These are phyloP conservation scores for Trypanosomatidae sp. DNA, from an alignment of 208 protist genomes.

Conservation along the genomic window DNA sequence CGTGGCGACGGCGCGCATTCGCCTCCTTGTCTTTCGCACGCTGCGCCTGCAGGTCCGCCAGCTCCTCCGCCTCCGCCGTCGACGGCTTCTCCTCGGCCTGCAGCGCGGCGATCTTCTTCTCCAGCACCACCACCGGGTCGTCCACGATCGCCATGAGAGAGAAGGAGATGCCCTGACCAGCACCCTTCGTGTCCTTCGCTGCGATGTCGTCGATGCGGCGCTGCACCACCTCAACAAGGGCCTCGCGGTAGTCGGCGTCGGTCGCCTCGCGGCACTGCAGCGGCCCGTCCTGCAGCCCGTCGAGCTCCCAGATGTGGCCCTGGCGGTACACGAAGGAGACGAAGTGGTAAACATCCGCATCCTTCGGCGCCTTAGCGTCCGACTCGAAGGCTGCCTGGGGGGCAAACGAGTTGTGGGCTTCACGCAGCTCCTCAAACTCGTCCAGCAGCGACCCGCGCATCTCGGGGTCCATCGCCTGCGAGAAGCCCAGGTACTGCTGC, in stretches of 20 bases:
- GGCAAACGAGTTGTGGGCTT: slow-evolving; percentile 97
- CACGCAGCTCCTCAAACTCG: slow-evolving; percentile 86
- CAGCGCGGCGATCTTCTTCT: slow-evolving; percentile 59
- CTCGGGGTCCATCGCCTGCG: slow-evolving; percentile 61
- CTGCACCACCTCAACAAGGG: slow-evolving; percentile 82
- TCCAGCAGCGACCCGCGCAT: slow-evolving; percentile 75
- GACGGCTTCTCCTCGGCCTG: slow-evolving; percentile 50
- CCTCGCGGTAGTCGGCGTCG: slow-evolving; percentile 62
- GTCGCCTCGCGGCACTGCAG: slow-evolving; percentile 78
- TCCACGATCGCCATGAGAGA: slow-evolving; percentile 95
- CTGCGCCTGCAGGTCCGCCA: slow-evolving; percentile 53
- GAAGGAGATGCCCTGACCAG: slow-evolving; percentile 93
- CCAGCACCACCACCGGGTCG: slow-evolving; percentile 74
- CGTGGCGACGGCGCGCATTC: slow-evolving; percentile 96
- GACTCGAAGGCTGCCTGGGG: slow-evolving; percentile 63
- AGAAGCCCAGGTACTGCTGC: slow-evolving; percentile 81
- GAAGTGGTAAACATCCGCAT: slow-evolving; percentile 92
- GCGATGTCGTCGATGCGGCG: slow-evolving; percentile 79
- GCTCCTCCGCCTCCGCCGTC: slow-evolving; percentile 47
- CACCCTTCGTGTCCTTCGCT: slow-evolving; percentile 43
- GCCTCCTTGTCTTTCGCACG: slow-evolving; percentile 74
- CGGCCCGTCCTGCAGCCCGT: slow-evolving; percentile 95
- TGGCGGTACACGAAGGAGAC: slow-evolving; percentile 94
- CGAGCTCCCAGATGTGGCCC: slow-evolving; percentile 97
- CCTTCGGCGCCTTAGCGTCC: slow-evolving; percentile 5